Evolutionary conservation across 768 basidiomycete genomes (phyloP).

Genomic region (Fomitopsis serialis): DNA sequence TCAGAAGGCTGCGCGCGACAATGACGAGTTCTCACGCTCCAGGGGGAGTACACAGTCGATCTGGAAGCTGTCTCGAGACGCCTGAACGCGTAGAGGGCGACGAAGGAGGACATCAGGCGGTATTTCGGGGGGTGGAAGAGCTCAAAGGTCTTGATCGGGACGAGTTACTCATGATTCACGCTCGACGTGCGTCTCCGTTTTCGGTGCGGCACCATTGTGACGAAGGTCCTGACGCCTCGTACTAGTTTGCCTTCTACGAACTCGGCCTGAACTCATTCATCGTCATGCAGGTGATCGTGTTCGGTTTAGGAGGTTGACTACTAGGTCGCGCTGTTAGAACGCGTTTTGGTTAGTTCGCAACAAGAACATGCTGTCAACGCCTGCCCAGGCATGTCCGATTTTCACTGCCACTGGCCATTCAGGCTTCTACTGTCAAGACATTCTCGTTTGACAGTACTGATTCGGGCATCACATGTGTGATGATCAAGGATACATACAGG

Average conservation of each 20-base stretch:
- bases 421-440: too few relatives aligned
- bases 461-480: too few relatives aligned
- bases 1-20: constrained; percentile 35
- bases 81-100: constrained; percentile 36
- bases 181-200: constrained; percentile 55
- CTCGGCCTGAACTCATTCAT: constrained; percentile 42
- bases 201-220: background rate
- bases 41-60: constrained; percentile 42
- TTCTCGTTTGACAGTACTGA: too few relatives aligned
- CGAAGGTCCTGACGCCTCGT: background rate
- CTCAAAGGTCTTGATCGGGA: constrained; percentile 74
- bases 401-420: too few relatives aligned
- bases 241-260: constrained; percentile 42
- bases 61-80: constrained; percentile 54
- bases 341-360: too few relatives aligned
- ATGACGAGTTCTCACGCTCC: constrained; percentile 36
- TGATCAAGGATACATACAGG: too few relatives aligned
- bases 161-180: constrained; percentile 91
- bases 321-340: too few relatives aligned
- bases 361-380: too few relatives aligned
- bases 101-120: constrained; percentile 43
- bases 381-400: too few relatives aligned
- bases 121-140: constrained; percentile 77
- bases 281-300: constrained; percentile 30
- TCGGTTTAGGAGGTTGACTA: too few relatives aligned